phyloP scores from a whole-genome alignment of 148 eudicot species.

The Oxyria digyna region DNA sequence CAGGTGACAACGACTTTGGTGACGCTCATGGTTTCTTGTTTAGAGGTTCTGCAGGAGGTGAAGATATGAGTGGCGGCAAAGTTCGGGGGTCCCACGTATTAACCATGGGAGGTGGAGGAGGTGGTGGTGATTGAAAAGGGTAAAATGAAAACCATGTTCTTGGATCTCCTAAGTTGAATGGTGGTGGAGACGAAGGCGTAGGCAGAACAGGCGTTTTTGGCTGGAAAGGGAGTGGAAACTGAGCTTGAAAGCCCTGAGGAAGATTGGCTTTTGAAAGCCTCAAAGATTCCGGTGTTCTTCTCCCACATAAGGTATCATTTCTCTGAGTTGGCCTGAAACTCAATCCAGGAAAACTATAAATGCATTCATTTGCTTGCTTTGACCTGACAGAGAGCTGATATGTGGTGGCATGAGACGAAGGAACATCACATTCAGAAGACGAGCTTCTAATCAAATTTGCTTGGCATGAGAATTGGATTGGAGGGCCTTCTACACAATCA shows the following conservation, averaged over 20 bases:
- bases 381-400: conserved; percentile 46
- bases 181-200: conserved; percentile 5
- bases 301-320: conserved; percentile 43
- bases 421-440: conserved; percentile 34
- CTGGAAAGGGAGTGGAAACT: neutral
- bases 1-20: neutral
- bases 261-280: conserved; percentile 31
- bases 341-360: conserved; percentile 45
- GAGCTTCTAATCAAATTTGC: conserved; percentile 45
- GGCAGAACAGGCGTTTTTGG: neutral
- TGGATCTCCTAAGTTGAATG: conserved; percentile 8
- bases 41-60: conserved; percentile 4
- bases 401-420: conserved; percentile 26
- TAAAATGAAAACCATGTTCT: conserved; percentile 8
- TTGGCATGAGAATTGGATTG: conserved; percentile 46
- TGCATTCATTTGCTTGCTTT: conserved; percentile 31
- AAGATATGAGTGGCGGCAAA: neutral
- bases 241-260: conserved; percentile 12
- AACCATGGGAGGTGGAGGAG: conserved; percentile 9
- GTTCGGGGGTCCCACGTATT: conserved; percentile 9
- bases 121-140: neutral
- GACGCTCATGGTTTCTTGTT: conserved; percentile 5
- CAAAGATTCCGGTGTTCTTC: conserved; percentile 13
- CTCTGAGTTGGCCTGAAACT: conserved; percentile 42
- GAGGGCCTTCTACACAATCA: conserved; percentile 48